These are phyloP conservation scores for Halenospora varia DNA, from an alignment of 495 filamentous ascomycete species.

Conservation along the genomic window DNA sequence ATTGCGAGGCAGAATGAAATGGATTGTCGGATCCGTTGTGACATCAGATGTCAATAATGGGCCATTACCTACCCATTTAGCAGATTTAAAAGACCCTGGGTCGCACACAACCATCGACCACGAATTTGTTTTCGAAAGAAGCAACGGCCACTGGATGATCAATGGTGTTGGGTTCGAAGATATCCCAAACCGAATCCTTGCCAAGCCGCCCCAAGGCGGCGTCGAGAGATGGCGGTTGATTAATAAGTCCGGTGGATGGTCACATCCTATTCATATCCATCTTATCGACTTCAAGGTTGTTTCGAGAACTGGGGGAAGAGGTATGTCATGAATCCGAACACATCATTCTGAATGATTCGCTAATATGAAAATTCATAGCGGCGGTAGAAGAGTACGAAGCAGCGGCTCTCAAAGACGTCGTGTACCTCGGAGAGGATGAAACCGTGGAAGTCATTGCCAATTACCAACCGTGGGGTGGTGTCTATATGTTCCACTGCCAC, in stretches of 20 bases:
- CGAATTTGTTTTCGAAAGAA: conserved; percentile 41
- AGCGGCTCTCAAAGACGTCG: conserved; percentile 48
- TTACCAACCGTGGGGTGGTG: conserved; percentile 48
- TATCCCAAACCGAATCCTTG: conserved; percentile 47
- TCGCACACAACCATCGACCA: conserved; percentile 28
- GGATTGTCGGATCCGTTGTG: conserved; percentile 13
- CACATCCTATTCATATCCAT: conserved; percentile 55
- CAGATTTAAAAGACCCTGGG: conserved; percentile 31
- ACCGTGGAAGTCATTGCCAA: conserved; percentile 43
- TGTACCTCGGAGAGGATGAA: conserved; percentile 40
- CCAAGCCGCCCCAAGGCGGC: conserved; percentile 40
- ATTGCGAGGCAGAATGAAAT: conserved; percentile 34
- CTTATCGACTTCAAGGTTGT: conserved; percentile 54
- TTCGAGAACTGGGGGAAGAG: conserved; percentile 34
- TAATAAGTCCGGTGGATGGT: conserved; percentile 35
- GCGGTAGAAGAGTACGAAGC: conserved; percentile 43
- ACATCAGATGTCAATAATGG: conserved; percentile 21
- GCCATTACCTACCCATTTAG: conserved; percentile 27
- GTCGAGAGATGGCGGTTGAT: conserved; percentile 48
- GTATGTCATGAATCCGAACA: too few species aligned
- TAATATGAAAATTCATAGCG: too few species aligned
- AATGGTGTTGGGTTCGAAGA: conserved; percentile 49
- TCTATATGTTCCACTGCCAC: conserved; percentile 57
- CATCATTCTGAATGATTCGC: too few species aligned
- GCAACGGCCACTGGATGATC: conserved; percentile 39